Conservation (phyloP, 225 moss, liverwort and hornwort species). For the Polytrichum commune region DNA sequence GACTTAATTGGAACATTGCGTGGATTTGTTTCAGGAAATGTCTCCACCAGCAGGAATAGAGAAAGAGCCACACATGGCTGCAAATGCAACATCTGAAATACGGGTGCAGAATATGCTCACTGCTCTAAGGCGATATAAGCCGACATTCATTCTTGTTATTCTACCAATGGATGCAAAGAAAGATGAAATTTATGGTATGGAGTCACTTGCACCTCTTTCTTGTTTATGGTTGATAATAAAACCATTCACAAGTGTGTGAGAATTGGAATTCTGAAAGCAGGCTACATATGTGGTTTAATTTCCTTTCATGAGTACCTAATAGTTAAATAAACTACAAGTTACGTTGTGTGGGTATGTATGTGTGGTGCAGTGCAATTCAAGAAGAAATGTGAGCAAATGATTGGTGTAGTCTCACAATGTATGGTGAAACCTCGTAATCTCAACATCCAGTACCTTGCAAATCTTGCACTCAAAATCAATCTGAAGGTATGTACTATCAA, state of each 20-base stretch:
- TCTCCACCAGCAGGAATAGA: conserved; percentile 11
- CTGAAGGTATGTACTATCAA: conserved; percentile 31
- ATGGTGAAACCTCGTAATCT: conserved; percentile 50
- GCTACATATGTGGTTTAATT: not conserved
- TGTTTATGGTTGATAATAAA: no score
- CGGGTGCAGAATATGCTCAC: conserved; percentile 32
- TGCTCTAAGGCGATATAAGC: conserved; percentile 8
- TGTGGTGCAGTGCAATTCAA: conserved; percentile 39
- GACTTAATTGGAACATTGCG: no score
- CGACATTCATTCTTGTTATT: conserved; percentile 40
- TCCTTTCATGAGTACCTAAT: no score
- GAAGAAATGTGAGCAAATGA: conserved; percentile 27
- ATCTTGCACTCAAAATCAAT: conserved; percentile 59
- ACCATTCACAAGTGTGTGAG: no score
- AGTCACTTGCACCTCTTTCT: no score
- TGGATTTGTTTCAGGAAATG: conserved; percentile 13
- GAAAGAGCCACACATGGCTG: conserved; percentile 13
- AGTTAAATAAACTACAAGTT: no score
- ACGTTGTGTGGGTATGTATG: no score
- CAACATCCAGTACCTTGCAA: conserved; percentile 52
- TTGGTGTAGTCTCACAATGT: conserved; percentile 51
- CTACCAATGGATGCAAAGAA: conserved; percentile 32
- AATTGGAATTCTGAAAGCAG: no score
- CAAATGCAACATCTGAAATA: conserved; percentile 22
- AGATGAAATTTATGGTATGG: conserved; percentile 50